Base-by-base conservation (phyloP, 306 rosid species). In the Citrullus mucosospermus region DNA sequence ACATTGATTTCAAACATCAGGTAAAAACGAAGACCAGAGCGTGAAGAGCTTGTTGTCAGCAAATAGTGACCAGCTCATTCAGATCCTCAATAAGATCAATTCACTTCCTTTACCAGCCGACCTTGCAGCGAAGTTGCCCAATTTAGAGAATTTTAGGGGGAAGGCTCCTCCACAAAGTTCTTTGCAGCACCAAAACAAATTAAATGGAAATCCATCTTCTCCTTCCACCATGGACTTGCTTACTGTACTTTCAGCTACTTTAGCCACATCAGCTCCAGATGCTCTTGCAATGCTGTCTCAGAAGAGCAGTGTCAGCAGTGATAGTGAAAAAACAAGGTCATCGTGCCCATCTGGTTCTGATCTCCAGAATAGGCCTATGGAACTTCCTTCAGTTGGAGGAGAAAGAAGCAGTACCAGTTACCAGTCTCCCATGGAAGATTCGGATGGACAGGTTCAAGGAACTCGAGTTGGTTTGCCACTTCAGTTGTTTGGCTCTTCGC, bases 341-440 rank as follows among this genome's bases (percentile, higher is more conserved):
- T 82, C 83, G 65, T 76, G 81, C 81, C 85, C 80, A 25, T 91
- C 80, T 62, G 84, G 81, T 28, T 77, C 82, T 34, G 81, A 63
- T 80, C 74, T 76, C 72, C 88, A 78, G 34, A 84, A 80, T 80
- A 81, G 85, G 65, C 73, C 85, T 75, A 82, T 70, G 39, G 91
- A 89, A 44, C 84, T 93, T 79, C 75, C 87, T 78, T 84, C 90
- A 2, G 80, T 84, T 43, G 93, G 91, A 76, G 96, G 92, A 58
- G 98, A 90, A 67, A 89, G 92, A 86, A 93, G 92, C 82, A 89
- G 98, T 78, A 89, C 90, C 76, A 93, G 96, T 78, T 87, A 87
- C 82, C 93, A 90, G 84, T 93, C 97, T 78, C 94, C 96, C 13
- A 84, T 81, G 80, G 96, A 91, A 71, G 97, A 91, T 84, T 90